Base-by-base conservation (phyloP, 202 grass and related monocot genomes). In the Sporobolus alterniflorus region DNA sequence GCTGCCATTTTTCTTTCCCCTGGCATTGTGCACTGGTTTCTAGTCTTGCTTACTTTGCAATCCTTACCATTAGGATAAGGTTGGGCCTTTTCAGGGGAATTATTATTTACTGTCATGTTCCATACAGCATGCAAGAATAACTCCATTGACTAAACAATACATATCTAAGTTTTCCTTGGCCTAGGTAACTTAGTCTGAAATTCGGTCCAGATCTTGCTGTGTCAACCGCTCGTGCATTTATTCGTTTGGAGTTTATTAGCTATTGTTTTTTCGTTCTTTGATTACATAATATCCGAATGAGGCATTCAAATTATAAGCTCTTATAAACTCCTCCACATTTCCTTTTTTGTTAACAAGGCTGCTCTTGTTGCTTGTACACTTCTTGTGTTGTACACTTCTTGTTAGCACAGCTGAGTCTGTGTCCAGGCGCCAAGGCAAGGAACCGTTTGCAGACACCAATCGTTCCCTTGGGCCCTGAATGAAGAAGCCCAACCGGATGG, bases 11-110 rank as follows among this genome's bases (percentile, higher is more conserved):
- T 69, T 71, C 25, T 71, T 21, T 2, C 74, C 79, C 42, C 62
- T 10, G 26, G 25, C 60, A 59, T 83, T 87, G 74, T 16, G 17
- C 79, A 78, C 78, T 85, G 32, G 48, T 83, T 57, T 78, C 43
- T 80, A 64, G 41, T 59, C 28, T 54, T 67, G n/a, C 10, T 66
- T 39, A 42, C 39, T 75, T 39, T 75, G 25, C 34, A 41, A 73
- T 77, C 15, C 66, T 63, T 74, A 42, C 49, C 67, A 72, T 9
- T 66, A 85, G 29, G 28, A 73, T 71, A 60, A 65, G 62, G 28
- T 11, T 86, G 59, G 31, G 20, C 30, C 57, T 77, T 67, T 15
- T 73, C 29, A 67, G 25, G 61, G 9, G 21, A 47, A 8, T 60
- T 72, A 44, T 31, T 60, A 32, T 60, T 61, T 69, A 56, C 80